A percentile compares a stretch with the other conserved stretches of the same genome.
These are phyloP conservation scores for Cydonia oblonga DNA, from an alignment of 331 rosid species.

Conservation along the genomic window DNA sequence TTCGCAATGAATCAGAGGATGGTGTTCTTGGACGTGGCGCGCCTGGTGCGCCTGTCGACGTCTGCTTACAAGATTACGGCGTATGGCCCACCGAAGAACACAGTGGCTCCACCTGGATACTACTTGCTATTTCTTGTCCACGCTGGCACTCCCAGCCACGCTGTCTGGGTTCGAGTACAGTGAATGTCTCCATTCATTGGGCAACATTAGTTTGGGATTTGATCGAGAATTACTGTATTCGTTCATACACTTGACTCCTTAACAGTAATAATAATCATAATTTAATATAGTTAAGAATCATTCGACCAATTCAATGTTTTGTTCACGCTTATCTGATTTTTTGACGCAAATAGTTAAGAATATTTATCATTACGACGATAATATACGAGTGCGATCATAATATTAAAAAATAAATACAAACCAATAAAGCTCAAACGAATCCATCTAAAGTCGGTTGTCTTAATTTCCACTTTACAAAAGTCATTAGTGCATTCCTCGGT, in stretches of 20 bases:
- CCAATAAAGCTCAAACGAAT: too few species aligned
- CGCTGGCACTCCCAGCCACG: constrained; percentile 50
- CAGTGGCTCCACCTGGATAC: constrained; percentile 65
- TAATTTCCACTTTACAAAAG: too few species aligned
- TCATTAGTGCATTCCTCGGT: too few species aligned
- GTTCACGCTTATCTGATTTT: too few species aligned
- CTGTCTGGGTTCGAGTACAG: constrained; percentile 49
- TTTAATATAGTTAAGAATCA: not conserved
- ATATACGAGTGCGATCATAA: too few species aligned
- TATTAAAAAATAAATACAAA: too few species aligned
- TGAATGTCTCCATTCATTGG: constrained; percentile 1
- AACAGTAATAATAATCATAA: not conserved
- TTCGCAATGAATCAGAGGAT: constrained; percentile 58
- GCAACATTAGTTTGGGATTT: not conserved
- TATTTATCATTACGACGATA: too few species aligned
- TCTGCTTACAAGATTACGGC: constrained; percentile 30
- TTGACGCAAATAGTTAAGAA: too few species aligned
- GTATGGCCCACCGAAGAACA: constrained; percentile 25
- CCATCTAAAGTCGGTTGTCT: too few species aligned
- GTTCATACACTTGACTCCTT: not conserved
- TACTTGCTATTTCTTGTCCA: constrained; percentile 57
- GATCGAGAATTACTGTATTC: too few species aligned
- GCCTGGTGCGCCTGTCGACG: constrained; percentile 6
- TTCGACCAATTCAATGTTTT: too few species aligned
- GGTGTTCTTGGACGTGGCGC: constrained; percentile 23